Evolutionary conservation across 495 filamentous ascomycete genomes (phyloP), one percentile per base, ranked within the genome.

Genomic region (Hyaloscypha hepaticicola): DNA sequence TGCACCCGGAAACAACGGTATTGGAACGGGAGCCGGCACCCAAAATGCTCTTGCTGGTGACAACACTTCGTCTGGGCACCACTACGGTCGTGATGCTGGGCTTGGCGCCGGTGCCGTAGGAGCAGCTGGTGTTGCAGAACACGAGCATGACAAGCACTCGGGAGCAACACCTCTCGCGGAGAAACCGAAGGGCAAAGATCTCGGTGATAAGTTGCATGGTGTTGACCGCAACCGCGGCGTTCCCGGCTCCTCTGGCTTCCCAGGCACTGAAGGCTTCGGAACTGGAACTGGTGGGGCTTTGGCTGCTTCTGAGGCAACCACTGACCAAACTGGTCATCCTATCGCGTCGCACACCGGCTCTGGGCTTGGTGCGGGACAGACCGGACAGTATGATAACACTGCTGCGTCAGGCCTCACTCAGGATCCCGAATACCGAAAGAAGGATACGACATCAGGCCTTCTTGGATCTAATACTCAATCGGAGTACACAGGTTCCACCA

Each of bases 161-260:
- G 56, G 56, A 24, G 34, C 41, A 22, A 51, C 52, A 6, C 49
- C 53, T 31, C 38, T 61, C 26, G 28, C 16, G 0, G 58, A 60
- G 55, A 63, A 70, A 28, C 56, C 57, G 0, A 22, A 38, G 2
- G 63, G 59, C 1, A 41, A 21, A 5, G 56, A 65, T 48, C 31
- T 66, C 24, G 64, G 64, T 21, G 64, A 66, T 26, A 62, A 58
- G 3, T 33, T 69, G 8, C 67, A 69, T 45, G 67, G 67, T 5
- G 58, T 55, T 6, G 66, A 61, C 2, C 52, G 67, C 1, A 69
- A 69, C 45, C 67, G 63, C 50, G 67, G 67, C 9, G 52, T 66
- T 34, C 24, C 25, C 24, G 62, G 66, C 5, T 12, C 26, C 4
- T 50, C 49, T 7, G 66, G 66, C 0, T 61, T 61, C 26, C 66